Evolutionary conservation across 2,329 filamentous ascomycete genomes (phyloP), one percentile per base, ranked within the genome.

Genomic region (Nemania sp.): DNA sequence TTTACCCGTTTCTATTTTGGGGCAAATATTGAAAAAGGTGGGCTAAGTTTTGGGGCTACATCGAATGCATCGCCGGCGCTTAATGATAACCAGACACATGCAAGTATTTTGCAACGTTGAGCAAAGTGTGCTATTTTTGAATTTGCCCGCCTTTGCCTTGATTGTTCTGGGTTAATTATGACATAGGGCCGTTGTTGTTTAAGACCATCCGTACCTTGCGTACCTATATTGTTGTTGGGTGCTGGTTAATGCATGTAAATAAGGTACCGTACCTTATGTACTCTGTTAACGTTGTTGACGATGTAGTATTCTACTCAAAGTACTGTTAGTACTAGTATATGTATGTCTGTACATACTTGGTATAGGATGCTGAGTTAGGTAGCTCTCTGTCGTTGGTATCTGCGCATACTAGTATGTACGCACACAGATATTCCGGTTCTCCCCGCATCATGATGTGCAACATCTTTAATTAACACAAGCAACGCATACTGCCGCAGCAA

Each of bases 111-210:
- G 66, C 66, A 64, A 72, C 47, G 61, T 73, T 55, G 32, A 66
- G 49, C 64, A 69, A 63, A 61, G 38, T 62, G 52, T 76, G 73
- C 76, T 77, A 77, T 77, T 77, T 77, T 77, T 77, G 71, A 74
- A 72, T 77, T 77, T 73, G 62, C 75, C 75, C 74, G 56, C 52
- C 43, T 62, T 72, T 62, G 2, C 57, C n/a, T 18, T 45, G 13
- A 24, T 11, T 2, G 15, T 55, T 59, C 13, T 56, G 68, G 73
- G 62, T 68, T 76, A 77, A 77, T 76, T 73, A 73, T 71, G 73
- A 65, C 24, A 47, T 53, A 35, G 2, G 41, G n/a, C 38, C 26
- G 24, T 24, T 15, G 15, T 52, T 32, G n/a, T 22, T 11, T 27
- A 55, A 57, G 61, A 45, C 4, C 11, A 26, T 8, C 18, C n/a